Conservation (phyloP, 208 protist species). For the Trypanosoma platydactyli region DNA sequence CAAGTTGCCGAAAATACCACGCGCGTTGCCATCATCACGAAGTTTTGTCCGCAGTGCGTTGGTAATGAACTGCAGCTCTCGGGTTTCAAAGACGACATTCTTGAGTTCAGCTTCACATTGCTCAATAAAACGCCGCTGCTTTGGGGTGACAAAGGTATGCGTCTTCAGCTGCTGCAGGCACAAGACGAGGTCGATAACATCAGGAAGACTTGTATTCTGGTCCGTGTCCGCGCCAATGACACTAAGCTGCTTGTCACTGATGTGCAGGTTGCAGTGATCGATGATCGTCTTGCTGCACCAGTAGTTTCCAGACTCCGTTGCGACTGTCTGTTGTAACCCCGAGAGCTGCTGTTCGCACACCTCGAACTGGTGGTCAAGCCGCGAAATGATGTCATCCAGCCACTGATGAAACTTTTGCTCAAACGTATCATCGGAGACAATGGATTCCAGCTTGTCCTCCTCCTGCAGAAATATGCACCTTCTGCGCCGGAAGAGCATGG, state of each 20-base stretch:
- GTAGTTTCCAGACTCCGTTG: constrained; percentile 60
- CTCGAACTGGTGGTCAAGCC: constrained; percentile 84
- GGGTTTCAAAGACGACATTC: constrained; percentile 73
- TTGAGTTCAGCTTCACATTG: constrained; percentile 72
- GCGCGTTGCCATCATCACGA: constrained; percentile 73
- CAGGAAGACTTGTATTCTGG: constrained; percentile 57
- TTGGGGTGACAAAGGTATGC: constrained; percentile 78
- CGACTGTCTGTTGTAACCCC: constrained; percentile 81
- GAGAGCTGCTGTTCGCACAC: constrained; percentile 80
- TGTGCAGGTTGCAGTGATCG: constrained; percentile 87
- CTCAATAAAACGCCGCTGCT: constrained; percentile 84
- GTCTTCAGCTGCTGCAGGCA: constrained; percentile 76
- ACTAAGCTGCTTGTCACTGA: constrained; percentile 71
- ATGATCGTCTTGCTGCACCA: constrained; percentile 89
- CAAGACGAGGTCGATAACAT: constrained; percentile 78
- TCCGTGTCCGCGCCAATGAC: constrained; percentile 22
- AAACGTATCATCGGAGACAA: constrained; percentile 66
- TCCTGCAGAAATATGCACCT: constrained; percentile 84
- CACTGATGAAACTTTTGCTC: constrained; percentile 68
- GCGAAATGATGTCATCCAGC: constrained; percentile 77
- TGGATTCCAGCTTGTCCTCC: constrained; percentile 71
- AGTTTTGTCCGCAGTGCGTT: constrained; percentile 88
- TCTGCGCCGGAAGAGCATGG: constrained; percentile 82
- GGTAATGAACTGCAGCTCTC: constrained; percentile 78
- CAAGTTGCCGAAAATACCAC: constrained; percentile 74